A percentile compares a stretch with the other conserved stretches of the same genome.
These are phyloP conservation scores for Linderina pennispora DNA, from an alignment of 192 early-diverging fungal genomes.

Conservation along the genomic window DNA sequence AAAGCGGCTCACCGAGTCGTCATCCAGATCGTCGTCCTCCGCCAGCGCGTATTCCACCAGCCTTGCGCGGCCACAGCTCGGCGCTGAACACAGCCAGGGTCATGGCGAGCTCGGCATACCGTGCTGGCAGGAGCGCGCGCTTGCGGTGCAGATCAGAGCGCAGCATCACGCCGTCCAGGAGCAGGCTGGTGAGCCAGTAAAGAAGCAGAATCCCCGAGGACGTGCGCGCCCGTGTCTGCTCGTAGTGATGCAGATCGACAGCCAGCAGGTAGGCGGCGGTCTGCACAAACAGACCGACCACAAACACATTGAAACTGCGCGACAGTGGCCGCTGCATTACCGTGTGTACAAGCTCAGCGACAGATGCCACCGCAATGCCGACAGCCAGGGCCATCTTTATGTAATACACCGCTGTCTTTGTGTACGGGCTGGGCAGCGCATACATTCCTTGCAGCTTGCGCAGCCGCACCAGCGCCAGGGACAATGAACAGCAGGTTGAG, in stretches of 20 bases:
- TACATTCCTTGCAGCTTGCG: neutral
- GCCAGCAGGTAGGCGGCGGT: conserved; percentile 1
- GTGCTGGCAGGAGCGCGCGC: too few species aligned
- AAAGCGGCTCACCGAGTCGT: neutral
- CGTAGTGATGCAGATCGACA: conserved; percentile 11
- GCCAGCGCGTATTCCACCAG: conserved; percentile 7
- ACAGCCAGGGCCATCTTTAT: conserved; percentile 7
- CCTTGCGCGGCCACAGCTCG: conserved; percentile 20
- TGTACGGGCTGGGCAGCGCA: neutral
- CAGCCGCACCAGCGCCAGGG: conserved; percentile 4
- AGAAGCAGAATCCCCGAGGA: conserved; percentile 20
- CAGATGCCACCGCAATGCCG: conserved; percentile 1
- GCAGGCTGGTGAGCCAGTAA: conserved; percentile 13
- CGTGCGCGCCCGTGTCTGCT: conserved; percentile 10
- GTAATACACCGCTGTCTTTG: conserved; percentile 6
- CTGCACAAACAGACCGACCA: conserved; percentile 7
- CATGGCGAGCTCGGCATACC: too few species aligned
- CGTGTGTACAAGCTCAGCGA: conserved; percentile 4
- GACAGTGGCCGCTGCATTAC: too few species aligned
- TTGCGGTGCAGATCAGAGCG: too few species aligned
- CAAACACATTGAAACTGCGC: conserved; percentile 6
- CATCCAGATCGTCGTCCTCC: conserved; percentile 2
- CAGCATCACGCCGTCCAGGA: too few species aligned
- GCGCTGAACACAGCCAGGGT: conserved; percentile 6
- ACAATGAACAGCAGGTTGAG: conserved; percentile 15